A percentile compares a stretch with the other conserved stretches of the same genome.
These are phyloP conservation scores for Catunica adiposa DNA, from an alignment of 2,329 filamentous ascomycete species.

Conservation along the genomic window DNA sequence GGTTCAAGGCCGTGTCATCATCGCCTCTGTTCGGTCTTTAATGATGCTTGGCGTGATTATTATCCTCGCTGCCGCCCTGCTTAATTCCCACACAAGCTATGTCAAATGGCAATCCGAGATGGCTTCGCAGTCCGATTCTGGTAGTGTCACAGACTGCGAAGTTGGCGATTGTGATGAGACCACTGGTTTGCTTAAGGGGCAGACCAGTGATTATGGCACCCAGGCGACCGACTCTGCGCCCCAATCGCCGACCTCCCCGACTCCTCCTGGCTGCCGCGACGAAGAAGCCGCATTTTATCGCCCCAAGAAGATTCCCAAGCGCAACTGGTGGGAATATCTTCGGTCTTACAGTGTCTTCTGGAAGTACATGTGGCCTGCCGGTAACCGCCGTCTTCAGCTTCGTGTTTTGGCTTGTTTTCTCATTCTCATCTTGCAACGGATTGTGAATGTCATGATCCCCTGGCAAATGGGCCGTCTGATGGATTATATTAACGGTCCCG, in stretches of 20 bases:
- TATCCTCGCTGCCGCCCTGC: constrained; percentile 27
- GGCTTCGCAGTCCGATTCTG: constrained; percentile 2
- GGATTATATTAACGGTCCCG: constrained; percentile 43
- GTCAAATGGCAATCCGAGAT: not conserved
- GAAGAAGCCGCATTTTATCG: constrained; percentile 71
- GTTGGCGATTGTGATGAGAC: constrained; percentile 36
- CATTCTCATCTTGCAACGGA: constrained; percentile 63
- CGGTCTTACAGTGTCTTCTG: constrained; percentile 87
- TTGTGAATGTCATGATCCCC: constrained; percentile 76
- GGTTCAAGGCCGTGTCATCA: constrained; percentile 31
- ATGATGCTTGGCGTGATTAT: constrained; percentile 48
- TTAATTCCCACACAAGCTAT: constrained; percentile 1
- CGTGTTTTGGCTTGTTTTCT: constrained; percentile 69
- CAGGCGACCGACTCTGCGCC: not conserved
- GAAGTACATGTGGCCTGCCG: constrained; percentile 89
- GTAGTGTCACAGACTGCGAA: constrained; percentile 20
- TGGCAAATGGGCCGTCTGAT: constrained; percentile 66
- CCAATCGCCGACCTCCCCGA: not conserved
- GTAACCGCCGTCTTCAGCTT: constrained; percentile 54
- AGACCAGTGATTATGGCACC: constrained; percentile 1
- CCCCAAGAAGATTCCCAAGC: constrained; percentile 68
- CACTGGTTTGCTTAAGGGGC: constrained; percentile 38
- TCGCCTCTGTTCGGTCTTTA: constrained; percentile 43
- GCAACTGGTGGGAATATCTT: constrained; percentile 92
- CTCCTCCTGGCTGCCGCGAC: constrained; percentile 26